Evolutionary conservation across 768 basidiomycete genomes (phyloP), one percentile per base, ranked within the genome.

Genomic region (Leccinum olivaceopallidum): DNA sequence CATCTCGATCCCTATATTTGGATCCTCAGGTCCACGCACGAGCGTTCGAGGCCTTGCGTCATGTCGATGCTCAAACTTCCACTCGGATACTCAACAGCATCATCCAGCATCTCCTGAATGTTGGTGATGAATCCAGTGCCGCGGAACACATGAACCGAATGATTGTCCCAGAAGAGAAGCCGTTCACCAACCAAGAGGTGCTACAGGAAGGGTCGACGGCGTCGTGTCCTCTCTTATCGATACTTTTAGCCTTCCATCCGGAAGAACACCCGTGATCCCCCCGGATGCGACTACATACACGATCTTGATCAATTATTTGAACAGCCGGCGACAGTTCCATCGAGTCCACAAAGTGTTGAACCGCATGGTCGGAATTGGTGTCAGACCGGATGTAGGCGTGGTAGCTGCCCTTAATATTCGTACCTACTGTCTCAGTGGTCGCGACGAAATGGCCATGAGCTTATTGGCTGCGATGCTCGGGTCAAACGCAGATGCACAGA

Each of bases 81-180:
- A 83, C 85, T n/a, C 71, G 73, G 32, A 79, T 85, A n/a, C 69
- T 92, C 70, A 93, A 93, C 78, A 80, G 80, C 60, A 75, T 92
- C 20, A 78, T 91, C 50, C 83, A 83, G 62, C 78, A 86, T 44
- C 78, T 82, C 51, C 69, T 93, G 44, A 85, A 87, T 67, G 69
- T 75, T 32, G 71, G 77, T 65, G 84, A 92, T 73, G 59, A 84
- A 55, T 48, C 70, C 42, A 78, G 77, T 24, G 81, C 82, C 6
- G 63, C 80, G 22, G 77, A 75, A 56, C 71, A 87, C 26, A 71
- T 90, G 26, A 77, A 80, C 13, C 67, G 80, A 53, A 86, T 88
- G 78, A 83, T 87, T 73, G 67, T 78, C 52, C 63, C 69, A 68
- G 69, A 26, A 56, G 67, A 49, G 66, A 71, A 54, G 57, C 69